Evolutionary conservation across 495 filamentous ascomycete species (phyloP).

Genomic region (Penicillium verhagenii): DNA sequence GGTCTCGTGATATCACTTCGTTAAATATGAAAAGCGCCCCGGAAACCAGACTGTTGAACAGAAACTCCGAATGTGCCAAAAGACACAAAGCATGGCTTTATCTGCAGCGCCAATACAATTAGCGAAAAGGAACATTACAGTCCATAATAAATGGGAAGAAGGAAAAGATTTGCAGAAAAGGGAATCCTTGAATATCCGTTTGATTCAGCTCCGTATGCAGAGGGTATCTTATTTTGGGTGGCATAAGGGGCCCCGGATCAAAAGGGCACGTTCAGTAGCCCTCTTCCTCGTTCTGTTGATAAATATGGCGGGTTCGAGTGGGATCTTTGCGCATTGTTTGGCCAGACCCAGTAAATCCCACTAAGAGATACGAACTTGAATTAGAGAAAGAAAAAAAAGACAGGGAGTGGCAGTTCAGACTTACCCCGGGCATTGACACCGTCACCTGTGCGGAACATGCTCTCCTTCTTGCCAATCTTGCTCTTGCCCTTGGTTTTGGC

Average conservation of each 20-base stretch:
- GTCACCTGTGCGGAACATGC: constrained; percentile 94
- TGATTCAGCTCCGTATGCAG: not conserved
- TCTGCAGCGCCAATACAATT: constrained; percentile 36
- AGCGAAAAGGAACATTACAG: constrained; percentile 29
- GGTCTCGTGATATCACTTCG: not conserved
- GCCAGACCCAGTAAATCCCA: constrained; percentile 94
- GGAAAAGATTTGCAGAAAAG: constrained; percentile 1
- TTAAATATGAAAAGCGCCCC: constrained; percentile 2
- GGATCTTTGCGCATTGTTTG: constrained; percentile 92
- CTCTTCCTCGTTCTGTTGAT: constrained; percentile 77
- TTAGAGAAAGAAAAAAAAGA: not conserved
- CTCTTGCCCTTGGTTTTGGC: constrained; percentile 78
- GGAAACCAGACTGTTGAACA: not conserved
- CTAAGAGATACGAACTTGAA: constrained; percentile 39
- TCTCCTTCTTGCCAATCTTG: constrained; percentile 84
- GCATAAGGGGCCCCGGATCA: not conserved
- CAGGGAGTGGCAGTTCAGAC: constrained; percentile 10
- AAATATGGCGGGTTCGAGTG: constrained; percentile 78
- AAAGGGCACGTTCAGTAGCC: constrained; percentile 35
- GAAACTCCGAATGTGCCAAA: not conserved
- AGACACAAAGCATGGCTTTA: constrained; percentile 11
- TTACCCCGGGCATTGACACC: constrained; percentile 82
- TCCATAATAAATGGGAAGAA: constrained; percentile 15
- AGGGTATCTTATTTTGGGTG: constrained; percentile 2
- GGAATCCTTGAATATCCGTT: constrained; percentile 15